These are phyloP conservation scores for Cardamine occulta DNA, from an alignment of 345 rosid species.

Conservation along the genomic window DNA sequence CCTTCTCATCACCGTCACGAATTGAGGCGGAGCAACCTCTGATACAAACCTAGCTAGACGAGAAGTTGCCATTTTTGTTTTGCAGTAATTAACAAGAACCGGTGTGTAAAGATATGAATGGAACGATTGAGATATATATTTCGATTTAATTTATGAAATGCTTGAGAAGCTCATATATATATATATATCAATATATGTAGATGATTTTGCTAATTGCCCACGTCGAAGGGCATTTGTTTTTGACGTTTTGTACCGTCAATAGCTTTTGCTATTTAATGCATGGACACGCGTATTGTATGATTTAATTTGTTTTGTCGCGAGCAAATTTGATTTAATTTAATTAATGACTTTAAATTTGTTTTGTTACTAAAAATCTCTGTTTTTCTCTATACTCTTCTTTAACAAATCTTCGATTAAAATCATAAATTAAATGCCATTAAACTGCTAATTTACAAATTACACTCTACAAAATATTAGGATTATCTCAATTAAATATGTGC, in stretches of 20 bases:
- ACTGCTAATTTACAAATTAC: neutral
- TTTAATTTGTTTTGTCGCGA: conserved; percentile 14
- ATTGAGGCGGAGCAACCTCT: conserved; percentile 89
- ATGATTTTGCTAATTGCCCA: conserved; percentile 17
- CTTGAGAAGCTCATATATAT: conserved; percentile 26
- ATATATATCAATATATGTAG: too few species aligned
- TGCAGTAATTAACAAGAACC: neutral
- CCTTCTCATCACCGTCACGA: conserved; percentile 65
- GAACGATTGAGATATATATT: neutral
- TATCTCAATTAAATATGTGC: neutral
- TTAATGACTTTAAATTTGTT: neutral
- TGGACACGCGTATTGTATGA: conserved; percentile 36
- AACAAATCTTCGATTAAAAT: neutral
- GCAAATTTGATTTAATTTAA: neutral
- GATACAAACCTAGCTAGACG: conserved; percentile 65
- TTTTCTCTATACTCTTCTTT: neutral
- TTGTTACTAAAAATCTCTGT: neutral
- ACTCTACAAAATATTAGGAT: neutral
- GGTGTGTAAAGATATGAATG: neutral
- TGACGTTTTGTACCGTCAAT: conserved; percentile 44
- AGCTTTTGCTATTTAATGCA: conserved; percentile 39
- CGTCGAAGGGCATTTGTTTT: conserved; percentile 38
- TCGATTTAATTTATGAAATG: conserved; percentile 29
- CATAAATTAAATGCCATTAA: neutral
- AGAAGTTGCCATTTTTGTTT: conserved; percentile 64